phyloP scores from a whole-genome alignment of 164 flowering plant genomes.

The Liquidambar formosana region DNA sequence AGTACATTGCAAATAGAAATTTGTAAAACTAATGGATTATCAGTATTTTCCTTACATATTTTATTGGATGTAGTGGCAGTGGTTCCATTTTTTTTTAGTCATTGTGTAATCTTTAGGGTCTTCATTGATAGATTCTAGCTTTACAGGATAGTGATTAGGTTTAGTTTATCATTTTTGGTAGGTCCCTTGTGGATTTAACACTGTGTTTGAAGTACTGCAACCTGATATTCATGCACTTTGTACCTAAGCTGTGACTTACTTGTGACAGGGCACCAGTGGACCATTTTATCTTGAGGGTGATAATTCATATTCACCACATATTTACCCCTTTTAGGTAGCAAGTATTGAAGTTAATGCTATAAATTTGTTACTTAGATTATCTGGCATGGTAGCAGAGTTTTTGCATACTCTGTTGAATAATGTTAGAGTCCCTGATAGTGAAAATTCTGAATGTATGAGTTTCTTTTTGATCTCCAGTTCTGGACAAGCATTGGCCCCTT shows the following conservation, averaged over 20 bases:
- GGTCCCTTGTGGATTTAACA: too few relatives aligned
- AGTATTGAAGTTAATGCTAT: not conserved
- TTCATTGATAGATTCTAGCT: too few relatives aligned
- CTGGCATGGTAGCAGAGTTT: not conserved
- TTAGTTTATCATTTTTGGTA: too few relatives aligned
- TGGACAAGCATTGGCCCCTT: not conserved
- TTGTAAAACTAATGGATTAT: not conserved
- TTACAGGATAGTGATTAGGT: too few relatives aligned
- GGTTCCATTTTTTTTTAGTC: not conserved
- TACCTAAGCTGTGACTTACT: too few relatives aligned
- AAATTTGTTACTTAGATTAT: not conserved
- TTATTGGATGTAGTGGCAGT: not conserved
- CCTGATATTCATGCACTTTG: too few relatives aligned
- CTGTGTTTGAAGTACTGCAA: too few relatives aligned
- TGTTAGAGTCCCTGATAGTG: not conserved
- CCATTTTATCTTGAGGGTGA: too few relatives aligned
- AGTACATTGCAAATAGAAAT: too few relatives aligned
- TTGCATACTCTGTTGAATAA: not conserved
- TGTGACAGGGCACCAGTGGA: too few relatives aligned
- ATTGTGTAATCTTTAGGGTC: too few relatives aligned
- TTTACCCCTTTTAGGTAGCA: not conserved
- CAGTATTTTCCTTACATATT: not conserved
- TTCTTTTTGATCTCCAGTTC: not conserved
- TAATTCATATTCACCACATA: too few relatives aligned
- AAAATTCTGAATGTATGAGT: not conserved